Percentiles rank a stretch among this genome's conserved stretches.
These are phyloP conservation scores for Galeopsis tetrahit DNA, from an alignment of 257 asterid genomes.

Conservation along the genomic window DNA sequence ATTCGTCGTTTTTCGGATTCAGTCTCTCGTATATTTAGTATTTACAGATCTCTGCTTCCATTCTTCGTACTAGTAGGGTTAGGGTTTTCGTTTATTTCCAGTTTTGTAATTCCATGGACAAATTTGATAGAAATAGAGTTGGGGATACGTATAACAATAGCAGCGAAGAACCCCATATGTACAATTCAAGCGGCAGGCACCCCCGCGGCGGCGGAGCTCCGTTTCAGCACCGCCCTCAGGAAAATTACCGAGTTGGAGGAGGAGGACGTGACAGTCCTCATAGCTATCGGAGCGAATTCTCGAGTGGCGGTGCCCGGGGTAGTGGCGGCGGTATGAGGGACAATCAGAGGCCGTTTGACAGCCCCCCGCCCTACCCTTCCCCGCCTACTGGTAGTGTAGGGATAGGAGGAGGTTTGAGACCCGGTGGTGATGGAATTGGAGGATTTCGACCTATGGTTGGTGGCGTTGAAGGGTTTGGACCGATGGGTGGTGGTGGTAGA, in stretches of 20 bases:
- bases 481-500: slow-evolving; percentile 42
- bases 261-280: slow-evolving; percentile 43
- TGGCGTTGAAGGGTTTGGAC: slow-evolving; percentile 41
- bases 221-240: slow-evolving; percentile 39
- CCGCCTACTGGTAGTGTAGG: slow-evolving; percentile 45
- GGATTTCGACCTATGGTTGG: slow-evolving; percentile 36
- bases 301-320: slow-evolving; percentile 36
- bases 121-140: slow-evolving; percentile 52
- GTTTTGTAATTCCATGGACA: slow-evolving; percentile 47
- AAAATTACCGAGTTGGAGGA: slow-evolving; percentile 42
- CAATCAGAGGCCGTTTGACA: slow-evolving; percentile 47
- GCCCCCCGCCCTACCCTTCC: slow-evolving; percentile 56
- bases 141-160: slow-evolving; percentile 46
- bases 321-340: slow-evolving; percentile 48
- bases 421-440: slow-evolving; percentile 41
- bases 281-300: slow-evolving; percentile 39
- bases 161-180: slow-evolving; percentile 39
- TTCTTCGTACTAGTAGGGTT: slow-evolving; percentile 17
- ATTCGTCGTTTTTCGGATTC: neutral
- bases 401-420: slow-evolving; percentile 41
- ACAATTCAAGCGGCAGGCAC: slow-evolving; percentile 39
- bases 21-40: neutral
- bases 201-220: slow-evolving; percentile 45
- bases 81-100: slow-evolving; percentile 35
- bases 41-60: slow-evolving; percentile 14